Conservation (phyloP, 2,329 filamentous ascomycete species). For the Aspergillus tamarii region DNA sequence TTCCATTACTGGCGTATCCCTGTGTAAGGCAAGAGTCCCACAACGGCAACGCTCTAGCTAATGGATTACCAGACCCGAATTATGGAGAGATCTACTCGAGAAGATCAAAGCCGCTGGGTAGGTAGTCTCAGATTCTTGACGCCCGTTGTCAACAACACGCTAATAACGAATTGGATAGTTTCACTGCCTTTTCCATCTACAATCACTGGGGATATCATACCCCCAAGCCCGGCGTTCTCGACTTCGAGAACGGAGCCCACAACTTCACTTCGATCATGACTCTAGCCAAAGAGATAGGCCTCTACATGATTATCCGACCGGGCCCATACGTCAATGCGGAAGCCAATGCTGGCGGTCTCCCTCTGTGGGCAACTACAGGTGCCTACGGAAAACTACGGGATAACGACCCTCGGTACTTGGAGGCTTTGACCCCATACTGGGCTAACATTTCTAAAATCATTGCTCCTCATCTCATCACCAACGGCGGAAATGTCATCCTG, state of each 20-base stretch:
- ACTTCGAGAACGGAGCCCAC: conserved; percentile 58
- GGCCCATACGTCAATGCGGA: conserved; percentile 69
- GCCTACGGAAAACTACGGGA: conserved; percentile 39
- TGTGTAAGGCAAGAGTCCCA: conserved; percentile 28
- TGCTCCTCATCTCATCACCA: conserved; percentile 33
- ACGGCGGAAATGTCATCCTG: conserved; percentile 31
- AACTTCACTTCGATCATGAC: conserved; percentile 58
- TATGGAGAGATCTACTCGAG: conserved; percentile 56
- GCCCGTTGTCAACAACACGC: not conserved
- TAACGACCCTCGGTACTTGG: conserved; percentile 35
- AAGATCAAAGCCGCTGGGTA: conserved; percentile 55
- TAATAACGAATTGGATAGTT: conserved; percentile 18
- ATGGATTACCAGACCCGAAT: conserved; percentile 35
- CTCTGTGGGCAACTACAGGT: conserved; percentile 65
- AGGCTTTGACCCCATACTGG: conserved; percentile 37
- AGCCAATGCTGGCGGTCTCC: conserved; percentile 64
- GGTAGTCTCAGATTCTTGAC: not conserved
- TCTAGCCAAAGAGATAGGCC: conserved; percentile 57
- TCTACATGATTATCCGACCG: conserved; percentile 60
- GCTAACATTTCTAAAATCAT: conserved; percentile 33
- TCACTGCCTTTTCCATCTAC: conserved; percentile 54
- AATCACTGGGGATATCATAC: conserved; percentile 55
- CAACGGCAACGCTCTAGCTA: not conserved
- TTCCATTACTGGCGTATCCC: conserved; percentile 59
- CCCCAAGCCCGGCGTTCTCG: conserved; percentile 48